Percentiles rank a stretch among this genome's conserved stretches.
These are phyloP conservation scores for Sugiyamaella xylanicola DNA, from an alignment of 1,139 yeast genomes.

Conservation along the genomic window DNA sequence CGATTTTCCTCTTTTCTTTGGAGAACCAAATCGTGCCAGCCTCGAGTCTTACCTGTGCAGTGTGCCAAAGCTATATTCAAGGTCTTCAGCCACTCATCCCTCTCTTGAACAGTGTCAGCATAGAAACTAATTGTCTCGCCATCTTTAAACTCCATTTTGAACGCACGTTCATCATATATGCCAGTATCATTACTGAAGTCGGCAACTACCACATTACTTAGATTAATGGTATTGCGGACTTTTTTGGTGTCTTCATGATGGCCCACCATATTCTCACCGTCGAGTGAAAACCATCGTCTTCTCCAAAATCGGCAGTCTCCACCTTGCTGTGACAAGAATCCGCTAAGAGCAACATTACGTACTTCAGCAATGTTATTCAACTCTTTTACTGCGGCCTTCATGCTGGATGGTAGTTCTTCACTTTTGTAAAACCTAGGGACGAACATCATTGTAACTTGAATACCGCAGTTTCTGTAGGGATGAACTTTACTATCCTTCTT, in stretches of 20 bases:
- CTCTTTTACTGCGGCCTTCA: constrained; percentile 36
- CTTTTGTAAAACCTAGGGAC: constrained; percentile 55
- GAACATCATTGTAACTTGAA: constrained; percentile 74
- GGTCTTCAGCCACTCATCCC: constrained; percentile 54
- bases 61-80: constrained; percentile 35
- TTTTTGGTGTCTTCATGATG: constrained; percentile 66
- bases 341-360: constrained; percentile 40
- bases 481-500: constrained; percentile 35
- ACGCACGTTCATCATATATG: constrained; percentile 44
- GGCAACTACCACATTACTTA: constrained; percentile 51
- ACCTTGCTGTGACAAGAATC: constrained; percentile 75
- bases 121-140: constrained; percentile 67
- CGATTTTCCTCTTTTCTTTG: constrained; percentile 26
- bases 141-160: constrained; percentile 61
- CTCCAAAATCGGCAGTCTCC: constrained; percentile 75
- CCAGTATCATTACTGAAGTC: constrained; percentile 36
- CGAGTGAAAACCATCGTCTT: constrained; percentile 62
- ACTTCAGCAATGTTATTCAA: constrained; percentile 32
- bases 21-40: constrained; percentile 42
- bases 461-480: constrained; percentile 66
- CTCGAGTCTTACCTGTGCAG: constrained; percentile 34
- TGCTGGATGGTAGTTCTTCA: constrained; percentile 55
- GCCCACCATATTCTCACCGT: constrained; percentile 61
- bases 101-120: constrained; percentile 58
- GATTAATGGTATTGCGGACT: constrained; percentile 65